Base-by-base conservation (phyloP, 345 rosid genomes). In the Corchorus capsularis region DNA sequence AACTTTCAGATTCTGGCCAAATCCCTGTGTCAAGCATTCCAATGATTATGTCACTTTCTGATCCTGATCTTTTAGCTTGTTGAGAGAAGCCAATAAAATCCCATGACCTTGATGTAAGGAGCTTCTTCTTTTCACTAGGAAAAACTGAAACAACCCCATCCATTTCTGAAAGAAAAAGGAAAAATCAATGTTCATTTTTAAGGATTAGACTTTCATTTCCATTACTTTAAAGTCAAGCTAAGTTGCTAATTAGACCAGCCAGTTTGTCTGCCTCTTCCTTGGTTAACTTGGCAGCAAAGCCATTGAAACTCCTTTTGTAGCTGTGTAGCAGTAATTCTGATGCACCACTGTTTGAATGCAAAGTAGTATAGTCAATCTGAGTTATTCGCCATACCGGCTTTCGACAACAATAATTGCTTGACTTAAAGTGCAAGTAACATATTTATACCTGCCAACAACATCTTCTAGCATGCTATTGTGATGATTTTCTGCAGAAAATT, bases 81-180 rank as follows among this genome's bases (percentile, higher is more conserved):
- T 83, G 64, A 4, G 85, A 63, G 75, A 87, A 86, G 1, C 89
- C 85, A 77, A 89, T 76, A 73, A 89, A 89, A 69, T 87, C 81
- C 93, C 91, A 89, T 16, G 89, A 87, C 22, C 77, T 80, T 71
- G 91, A 82, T 8, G 90, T 86, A 46, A 83, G 90, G 50, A 90
- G 88, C 15, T 84, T 74, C 66, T 81, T 65, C 79, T 46, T 86
- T 65, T 69, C 74, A 72, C 72, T 86, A 6, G 83, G 87, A 71
- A 90, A 86, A 67, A 90, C 90, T 4, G 93, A 88, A 41, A 86
- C 90, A 19, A 86, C 86, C 19, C 74, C 86, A 17, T 85, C 79
- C 88, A 75, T 79, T 8, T 73, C 93, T 90, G 77, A 63, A 50
- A 63, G 49, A 17, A 64, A 32, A 6, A 27, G 27, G 17, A 59